Evolutionary conservation across 1,284 basidiomycete genomes (phyloP).

Genomic region (Ganoderma leucocontextum): DNA sequence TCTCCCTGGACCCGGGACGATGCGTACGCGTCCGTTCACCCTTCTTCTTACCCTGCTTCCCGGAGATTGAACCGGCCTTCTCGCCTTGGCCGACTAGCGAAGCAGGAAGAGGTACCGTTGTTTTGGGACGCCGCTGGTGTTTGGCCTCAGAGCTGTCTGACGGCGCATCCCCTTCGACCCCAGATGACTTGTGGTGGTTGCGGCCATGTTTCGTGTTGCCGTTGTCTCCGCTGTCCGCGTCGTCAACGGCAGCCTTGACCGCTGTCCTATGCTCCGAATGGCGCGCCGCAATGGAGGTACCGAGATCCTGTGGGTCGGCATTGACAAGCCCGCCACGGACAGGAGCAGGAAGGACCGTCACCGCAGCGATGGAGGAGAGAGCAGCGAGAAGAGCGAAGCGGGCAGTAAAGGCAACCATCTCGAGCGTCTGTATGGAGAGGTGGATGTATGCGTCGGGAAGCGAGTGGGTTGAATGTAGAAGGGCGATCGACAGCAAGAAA

Average conservation of each 20-base stretch:
- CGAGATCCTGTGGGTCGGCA: slow-evolving; percentile 30
- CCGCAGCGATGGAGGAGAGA: slow-evolving; percentile 51
- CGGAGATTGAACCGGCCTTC: slow-evolving; percentile 25
- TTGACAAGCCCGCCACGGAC: slow-evolving; percentile 49
- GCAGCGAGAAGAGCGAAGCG: slow-evolving; percentile 56
- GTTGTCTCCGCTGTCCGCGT: not conserved
- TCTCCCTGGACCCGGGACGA: slow-evolving; percentile 4
- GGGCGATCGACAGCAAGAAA: slow-evolving; percentile 38
- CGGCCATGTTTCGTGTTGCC: not conserved
- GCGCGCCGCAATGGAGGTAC: slow-evolving; percentile 21
- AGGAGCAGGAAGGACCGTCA: slow-evolving; percentile 45
- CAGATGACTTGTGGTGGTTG: not conserved
- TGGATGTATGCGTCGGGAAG: slow-evolving; percentile 20
- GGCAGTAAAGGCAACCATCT: slow-evolving; percentile 56
- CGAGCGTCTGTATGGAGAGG: slow-evolving; percentile 17
- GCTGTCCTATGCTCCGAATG: slow-evolving; percentile 23
- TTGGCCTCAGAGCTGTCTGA: not conserved
- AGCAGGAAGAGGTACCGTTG: slow-evolving; percentile 36
- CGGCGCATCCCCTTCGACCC: not conserved
- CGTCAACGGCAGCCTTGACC: not conserved
- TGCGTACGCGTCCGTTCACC: not conserved
- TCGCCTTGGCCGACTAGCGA: slow-evolving; percentile 22
- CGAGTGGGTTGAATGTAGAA: slow-evolving; percentile 10
- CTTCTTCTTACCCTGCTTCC: not conserved
- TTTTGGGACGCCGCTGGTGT: slow-evolving; percentile 25